Conservation (phyloP, 1,284 basidiomycete species). For the Tilletia caries region DNA sequence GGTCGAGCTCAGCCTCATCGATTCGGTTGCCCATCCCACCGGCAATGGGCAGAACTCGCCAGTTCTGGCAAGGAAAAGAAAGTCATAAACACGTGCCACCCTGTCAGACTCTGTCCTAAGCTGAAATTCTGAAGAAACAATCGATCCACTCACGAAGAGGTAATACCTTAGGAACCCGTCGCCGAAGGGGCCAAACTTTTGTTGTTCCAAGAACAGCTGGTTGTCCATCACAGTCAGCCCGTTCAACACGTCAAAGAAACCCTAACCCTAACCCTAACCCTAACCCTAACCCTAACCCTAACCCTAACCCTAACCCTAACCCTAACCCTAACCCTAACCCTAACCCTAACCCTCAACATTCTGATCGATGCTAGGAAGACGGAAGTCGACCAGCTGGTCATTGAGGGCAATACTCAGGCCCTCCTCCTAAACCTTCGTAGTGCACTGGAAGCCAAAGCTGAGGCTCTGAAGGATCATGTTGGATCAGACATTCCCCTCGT, state of each 20-base stretch:
- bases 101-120: neutral
- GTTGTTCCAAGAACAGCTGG: conserved; percentile 70
- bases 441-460: too few species aligned
- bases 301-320: too few species aligned
- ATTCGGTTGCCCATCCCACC: conserved; percentile 47
- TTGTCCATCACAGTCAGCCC: conserved; percentile 94
- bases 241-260: conserved; percentile 97
- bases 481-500: too few species aligned
- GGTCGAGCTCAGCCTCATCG: conserved; percentile 46
- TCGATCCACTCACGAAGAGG: conserved; percentile 58
- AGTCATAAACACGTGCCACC: neutral
- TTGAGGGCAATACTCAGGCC: too few species aligned
- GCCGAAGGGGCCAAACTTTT: conserved; percentile 80
- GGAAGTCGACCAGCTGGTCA: too few species aligned
- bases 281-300: too few species aligned
- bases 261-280: too few species aligned
- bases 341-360: too few species aligned
- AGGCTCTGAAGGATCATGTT: too few species aligned
- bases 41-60: conserved; percentile 42
- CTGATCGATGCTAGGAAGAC: too few species aligned
- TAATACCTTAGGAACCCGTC: conserved; percentile 88
- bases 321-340: too few species aligned
- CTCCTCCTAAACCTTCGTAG: too few species aligned
- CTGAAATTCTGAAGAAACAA: neutral
- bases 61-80: conserved; percentile 29